Conservation (phyloP, 108 stramenopile genomes). For the Nitzschia sp. region DNA sequence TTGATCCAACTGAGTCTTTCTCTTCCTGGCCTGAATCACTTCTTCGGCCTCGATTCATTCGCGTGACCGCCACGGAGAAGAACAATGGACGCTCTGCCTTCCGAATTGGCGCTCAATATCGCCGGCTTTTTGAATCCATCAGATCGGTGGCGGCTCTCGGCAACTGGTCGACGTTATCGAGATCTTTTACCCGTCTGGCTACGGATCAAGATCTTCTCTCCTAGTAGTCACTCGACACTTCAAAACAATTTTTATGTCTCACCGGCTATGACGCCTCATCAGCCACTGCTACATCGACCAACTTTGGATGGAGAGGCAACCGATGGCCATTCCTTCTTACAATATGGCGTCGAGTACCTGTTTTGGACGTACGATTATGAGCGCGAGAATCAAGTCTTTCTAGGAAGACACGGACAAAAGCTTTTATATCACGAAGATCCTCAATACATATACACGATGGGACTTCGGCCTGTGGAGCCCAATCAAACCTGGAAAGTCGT, state of each 20-base stretch:
- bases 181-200: not conserved
- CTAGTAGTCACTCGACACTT: not conserved
- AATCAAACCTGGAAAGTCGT: not conserved
- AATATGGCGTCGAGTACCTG: not conserved
- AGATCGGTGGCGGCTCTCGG: not conserved
- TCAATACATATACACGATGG: not conserved
- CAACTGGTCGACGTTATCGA: not conserved
- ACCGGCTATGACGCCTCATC: not conserved
- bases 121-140: not conserved
- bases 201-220: not conserved
- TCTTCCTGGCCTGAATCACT: no score
- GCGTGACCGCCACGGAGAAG: no score
- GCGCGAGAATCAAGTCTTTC: constrained; percentile 1
- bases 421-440: not conserved
- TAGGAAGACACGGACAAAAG: constrained; percentile 10
- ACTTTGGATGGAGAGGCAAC: not conserved
- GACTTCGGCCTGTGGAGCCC: not conserved
- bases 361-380: constrained; percentile 16
- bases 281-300: not conserved
- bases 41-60: no score
- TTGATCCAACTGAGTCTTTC: no score
- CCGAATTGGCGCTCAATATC: not conserved
- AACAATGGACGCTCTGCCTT: constrained; percentile 2
- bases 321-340: not conserved
- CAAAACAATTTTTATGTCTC: not conserved